Conservation (phyloP, 140 eudicot genomes). For the Stevia rebaudiana region DNA sequence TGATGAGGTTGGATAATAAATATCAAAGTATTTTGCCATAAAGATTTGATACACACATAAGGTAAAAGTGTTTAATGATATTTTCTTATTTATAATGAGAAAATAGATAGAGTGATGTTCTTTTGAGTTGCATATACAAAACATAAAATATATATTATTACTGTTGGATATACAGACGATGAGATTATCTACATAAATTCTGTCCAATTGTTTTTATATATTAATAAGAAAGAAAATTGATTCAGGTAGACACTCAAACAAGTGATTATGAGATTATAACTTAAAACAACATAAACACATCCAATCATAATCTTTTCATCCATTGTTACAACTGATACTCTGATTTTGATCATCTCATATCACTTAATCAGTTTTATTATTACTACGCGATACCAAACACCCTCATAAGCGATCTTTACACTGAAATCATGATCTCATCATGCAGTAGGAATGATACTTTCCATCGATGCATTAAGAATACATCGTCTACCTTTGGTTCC, state of each 20-base stretch:
- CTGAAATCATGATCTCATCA: neutral
- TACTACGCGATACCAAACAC: neutral
- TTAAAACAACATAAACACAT: neutral
- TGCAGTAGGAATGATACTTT: conserved; percentile 7
- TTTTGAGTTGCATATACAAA: too few relatives aligned
- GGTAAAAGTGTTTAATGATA: neutral
- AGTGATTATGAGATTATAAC: neutral
- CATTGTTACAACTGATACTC: neutral
- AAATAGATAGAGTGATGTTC: neutral
- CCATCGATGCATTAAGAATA: neutral
- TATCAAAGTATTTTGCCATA: neutral
- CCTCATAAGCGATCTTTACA: neutral
- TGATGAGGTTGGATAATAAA: neutral
- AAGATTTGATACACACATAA: conserved; percentile 1
- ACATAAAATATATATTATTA: neutral
- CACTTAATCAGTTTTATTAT: neutral
- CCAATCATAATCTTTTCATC: neutral
- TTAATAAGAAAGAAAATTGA: neutral
- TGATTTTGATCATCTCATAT: neutral
- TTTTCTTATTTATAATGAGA: neutral
- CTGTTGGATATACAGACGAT: neutral
- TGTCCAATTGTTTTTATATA: neutral
- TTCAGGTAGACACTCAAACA: neutral
- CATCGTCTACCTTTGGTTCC: neutral
- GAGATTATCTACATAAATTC: neutral